Evolutionary conservation across 768 basidiomycete genomes (phyloP), one percentile per base, ranked within the genome.

Genomic region (Tephrocybe sp.): DNA sequence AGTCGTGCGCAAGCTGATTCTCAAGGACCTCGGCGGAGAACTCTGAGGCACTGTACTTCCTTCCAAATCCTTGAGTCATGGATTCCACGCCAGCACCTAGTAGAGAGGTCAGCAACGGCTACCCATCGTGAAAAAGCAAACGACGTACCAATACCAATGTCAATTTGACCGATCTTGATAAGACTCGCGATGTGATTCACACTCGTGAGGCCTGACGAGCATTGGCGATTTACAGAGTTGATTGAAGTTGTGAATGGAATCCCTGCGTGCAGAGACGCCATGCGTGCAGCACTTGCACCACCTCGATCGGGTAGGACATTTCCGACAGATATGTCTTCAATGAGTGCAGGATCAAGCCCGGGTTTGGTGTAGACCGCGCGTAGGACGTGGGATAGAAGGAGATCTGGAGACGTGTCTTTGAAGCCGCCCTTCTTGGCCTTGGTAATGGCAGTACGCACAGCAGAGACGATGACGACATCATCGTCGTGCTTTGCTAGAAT

Each of bases 391-490:
- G 88, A 83, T 53, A 95, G 80, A 60, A 91, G 76, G 55, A 90
- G 82, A 54, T 93, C 92, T 3, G 91, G 88, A 42, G 81, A 80
- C 36, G 90, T 93, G 70, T 94, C 91, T 69, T 93, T 93, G 79
- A 93, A 94, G 15, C 89, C 91, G 47, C 93, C 93, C 65, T 93
- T 94, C 65, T 77, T 84, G 24, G 81, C 83, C 80, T 93, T 96
- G 20, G 95, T 97, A 49, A 96, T 78, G 20, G 97, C 90, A 42
- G 94, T 93, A 55, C 97, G 85, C 39, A 92, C 80, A 17, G 95
- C 94, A 14, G 84, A 74, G 60, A 93, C 84, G 65, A 98, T 88
- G 55, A 98, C 96, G 15, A 98, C 87, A 68, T 96, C 93, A 65
- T 91, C 78, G 57, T 88, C 88, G 62, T 80, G 72, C 74, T 90